Conservation (phyloP, 805 yeast genomes). For the Yarrowia porcina region DNA sequence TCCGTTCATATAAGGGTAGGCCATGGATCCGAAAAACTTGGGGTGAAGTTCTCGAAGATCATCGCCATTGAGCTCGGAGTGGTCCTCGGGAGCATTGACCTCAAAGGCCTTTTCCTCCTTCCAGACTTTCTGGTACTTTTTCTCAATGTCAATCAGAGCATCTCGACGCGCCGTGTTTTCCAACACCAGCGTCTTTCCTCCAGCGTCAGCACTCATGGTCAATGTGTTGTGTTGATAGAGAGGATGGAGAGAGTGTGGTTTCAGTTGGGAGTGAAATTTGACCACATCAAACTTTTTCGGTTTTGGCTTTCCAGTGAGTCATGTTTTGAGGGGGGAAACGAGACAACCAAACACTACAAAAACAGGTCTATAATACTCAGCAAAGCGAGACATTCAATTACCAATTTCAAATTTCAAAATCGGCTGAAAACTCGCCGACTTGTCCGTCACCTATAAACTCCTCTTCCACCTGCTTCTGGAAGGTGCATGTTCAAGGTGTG, state of each 20-base stretch:
- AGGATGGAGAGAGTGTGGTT: neutral
- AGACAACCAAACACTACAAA: too few relatives aligned
- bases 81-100: slow-evolving; percentile 77
- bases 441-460: too few relatives aligned
- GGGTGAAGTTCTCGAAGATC: slow-evolving; percentile 77
- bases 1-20: slow-evolving; percentile 99
- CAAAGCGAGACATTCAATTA: too few relatives aligned
- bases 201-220: slow-evolving; percentile 21
- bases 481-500: too few relatives aligned
- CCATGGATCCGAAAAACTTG: slow-evolving; percentile 89
- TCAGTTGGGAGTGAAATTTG: slow-evolving; percentile 5
- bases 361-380: too few relatives aligned
- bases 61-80: slow-evolving; percentile 61
- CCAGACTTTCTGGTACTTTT: slow-evolving; percentile 86
- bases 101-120: slow-evolving; percentile 81
- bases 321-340: neutral
- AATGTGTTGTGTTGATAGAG: neutral
- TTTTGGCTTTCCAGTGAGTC: neutral
- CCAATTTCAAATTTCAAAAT: too few relatives aligned
- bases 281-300: neutral
- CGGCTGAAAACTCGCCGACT: too few relatives aligned
- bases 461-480: too few relatives aligned
- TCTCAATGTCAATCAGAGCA: slow-evolving; percentile 81
- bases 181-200: slow-evolving; percentile 19
- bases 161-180: slow-evolving; percentile 82